Evolutionary conservation across 1,139 yeast genomes (phyloP), one percentile per base, ranked within the genome.

Genomic region (Candida tunisiensis): DNA sequence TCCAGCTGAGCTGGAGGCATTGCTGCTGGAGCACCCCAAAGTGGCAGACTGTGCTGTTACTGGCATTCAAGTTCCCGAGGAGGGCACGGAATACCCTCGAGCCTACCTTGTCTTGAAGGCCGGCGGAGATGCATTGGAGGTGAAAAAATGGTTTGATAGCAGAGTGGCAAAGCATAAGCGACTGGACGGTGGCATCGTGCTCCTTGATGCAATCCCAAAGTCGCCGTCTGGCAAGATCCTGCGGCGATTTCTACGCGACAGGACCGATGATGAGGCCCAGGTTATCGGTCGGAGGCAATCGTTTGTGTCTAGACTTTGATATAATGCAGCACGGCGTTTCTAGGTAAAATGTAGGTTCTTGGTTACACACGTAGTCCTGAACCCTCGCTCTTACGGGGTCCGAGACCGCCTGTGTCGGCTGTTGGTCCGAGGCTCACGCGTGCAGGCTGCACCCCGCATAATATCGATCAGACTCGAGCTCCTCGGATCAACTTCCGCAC

Each of bases 1-100:
- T 0, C 88, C 91, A 1, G 91, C 80, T 34, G 75, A 70, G 47
- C 66, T 78, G 28, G 91, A 78, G 45, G 74, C 69, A 36, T 49
- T 61, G 12, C 69, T 77, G 35, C 53, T 75, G 23, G 56, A 73
- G 7, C 43, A 49, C 30, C 45, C 49, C 10, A 31, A 34, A 12
- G 52, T 53, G 8, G 37, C 37, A 3, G 59, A 53, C 31, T 42
- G 39, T 3, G 60, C 58, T 1, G 60, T 53, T 5, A 41, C 44
- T 21, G 60, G 59, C 5, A 41, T 49, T 15, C 34, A 33, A 28
- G 43, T 41, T 25, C 40, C 39, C 7, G 45, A 45, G 5, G 41
- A 43, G 23, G 53, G 51, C 2, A 51, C 55, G 7, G 59, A 53
- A 34, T 40, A 38, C 21, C 59, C 60, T 6, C 41, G 60, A 3